Conservation (phyloP, 495 filamentous ascomycete species). For the Penicillium goetzii region DNA sequence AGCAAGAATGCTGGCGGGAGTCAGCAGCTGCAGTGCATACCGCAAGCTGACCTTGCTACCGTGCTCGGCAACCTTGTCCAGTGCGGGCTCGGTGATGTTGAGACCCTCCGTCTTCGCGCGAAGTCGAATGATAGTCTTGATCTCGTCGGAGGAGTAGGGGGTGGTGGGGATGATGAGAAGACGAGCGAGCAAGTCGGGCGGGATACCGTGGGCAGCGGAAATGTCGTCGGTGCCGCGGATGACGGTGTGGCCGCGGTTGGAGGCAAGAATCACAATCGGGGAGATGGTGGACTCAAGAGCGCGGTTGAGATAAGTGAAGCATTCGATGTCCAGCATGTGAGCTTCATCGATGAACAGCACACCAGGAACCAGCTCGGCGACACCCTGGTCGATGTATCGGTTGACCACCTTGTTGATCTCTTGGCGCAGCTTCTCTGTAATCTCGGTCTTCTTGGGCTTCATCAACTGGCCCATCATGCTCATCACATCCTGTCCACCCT, state of each 20-base stretch:
- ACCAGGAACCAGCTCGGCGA: slow-evolving; percentile 95
- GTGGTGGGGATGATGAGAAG: slow-evolving; percentile 94
- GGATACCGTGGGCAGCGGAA: slow-evolving; percentile 87
- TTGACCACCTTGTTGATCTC: slow-evolving; percentile 99
- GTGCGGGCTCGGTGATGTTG: slow-evolving; percentile 75
- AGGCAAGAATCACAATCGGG: slow-evolving; percentile 95
- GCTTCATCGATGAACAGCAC: slow-evolving; percentile 99
- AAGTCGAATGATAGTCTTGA: slow-evolving; percentile 83
- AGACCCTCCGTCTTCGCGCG: slow-evolving; percentile 81
- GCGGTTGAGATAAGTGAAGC: slow-evolving; percentile 98
- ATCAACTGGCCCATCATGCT: slow-evolving; percentile 99
- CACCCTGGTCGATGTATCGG: slow-evolving; percentile 96
- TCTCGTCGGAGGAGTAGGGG: slow-evolving; percentile 81
- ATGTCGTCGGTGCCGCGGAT: slow-evolving; percentile 86
- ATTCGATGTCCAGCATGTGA: slow-evolving; percentile 98
- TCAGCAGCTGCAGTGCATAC: slow-evolving; percentile 89
- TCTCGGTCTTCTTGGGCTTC: slow-evolving; percentile 99
- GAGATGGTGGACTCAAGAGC: slow-evolving; percentile 91
- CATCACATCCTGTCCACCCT: slow-evolving; percentile 98
- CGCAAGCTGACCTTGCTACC: slow-evolving; percentile 85
- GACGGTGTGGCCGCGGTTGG: slow-evolving; percentile 88
- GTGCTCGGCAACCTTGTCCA: slow-evolving; percentile 82
- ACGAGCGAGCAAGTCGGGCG: slow-evolving; percentile 86
- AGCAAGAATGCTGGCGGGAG: slow-evolving; percentile 77
- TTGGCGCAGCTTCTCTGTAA: slow-evolving; percentile 90